A percentile compares a stretch with the other conserved stretches of the same genome.
These are phyloP conservation scores for rapeseed (Brassica napus) DNA, from an alignment of 345 rosid species.

Conservation along the genomic window DNA sequence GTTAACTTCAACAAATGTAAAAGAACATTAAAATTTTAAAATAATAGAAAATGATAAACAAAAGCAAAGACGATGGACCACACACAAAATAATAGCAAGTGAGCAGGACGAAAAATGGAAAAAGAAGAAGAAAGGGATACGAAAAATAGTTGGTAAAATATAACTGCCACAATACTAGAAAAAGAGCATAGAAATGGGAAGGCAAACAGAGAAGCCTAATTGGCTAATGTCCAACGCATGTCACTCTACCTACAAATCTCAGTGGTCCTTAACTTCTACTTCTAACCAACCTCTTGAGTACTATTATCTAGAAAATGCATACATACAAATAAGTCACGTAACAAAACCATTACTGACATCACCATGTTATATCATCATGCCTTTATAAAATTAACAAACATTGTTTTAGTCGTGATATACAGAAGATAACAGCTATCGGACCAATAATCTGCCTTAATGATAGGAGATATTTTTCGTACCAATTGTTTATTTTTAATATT, in stretches of 20 bases:
- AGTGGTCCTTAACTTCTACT: constrained; percentile 22
- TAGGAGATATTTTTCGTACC: constrained; percentile 1
- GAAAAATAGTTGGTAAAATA: neutral
- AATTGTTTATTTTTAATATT: neutral
- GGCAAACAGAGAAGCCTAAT: constrained; percentile 28
- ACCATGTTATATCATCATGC: neutral
- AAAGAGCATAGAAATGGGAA: constrained; percentile 18
- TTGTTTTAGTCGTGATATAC: constrained; percentile 4
- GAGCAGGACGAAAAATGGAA: neutral
- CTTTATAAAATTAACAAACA: constrained; percentile 14
- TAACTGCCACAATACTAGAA: constrained; percentile 9
- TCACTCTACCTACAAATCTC: constrained; percentile 16
- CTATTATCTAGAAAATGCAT: constrained; percentile 6
- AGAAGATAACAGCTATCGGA: constrained; percentile 7
- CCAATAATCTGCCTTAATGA: neutral
- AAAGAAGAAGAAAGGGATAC: neutral
- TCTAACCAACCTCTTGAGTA: constrained; percentile 14
- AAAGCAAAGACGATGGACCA: constrained; percentile 5
- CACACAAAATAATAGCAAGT: neutral
- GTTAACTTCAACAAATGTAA: neutral
- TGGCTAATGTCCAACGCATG: constrained; percentile 30
- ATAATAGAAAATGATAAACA: neutral
- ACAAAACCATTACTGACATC: constrained; percentile 24
- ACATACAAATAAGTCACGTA: constrained; percentile 17
- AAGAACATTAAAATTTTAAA: neutral